These are phyloP conservation scores for Sugiyamaella marilandica DNA, from an alignment of 805 yeast genomes.

Conservation along the genomic window DNA sequence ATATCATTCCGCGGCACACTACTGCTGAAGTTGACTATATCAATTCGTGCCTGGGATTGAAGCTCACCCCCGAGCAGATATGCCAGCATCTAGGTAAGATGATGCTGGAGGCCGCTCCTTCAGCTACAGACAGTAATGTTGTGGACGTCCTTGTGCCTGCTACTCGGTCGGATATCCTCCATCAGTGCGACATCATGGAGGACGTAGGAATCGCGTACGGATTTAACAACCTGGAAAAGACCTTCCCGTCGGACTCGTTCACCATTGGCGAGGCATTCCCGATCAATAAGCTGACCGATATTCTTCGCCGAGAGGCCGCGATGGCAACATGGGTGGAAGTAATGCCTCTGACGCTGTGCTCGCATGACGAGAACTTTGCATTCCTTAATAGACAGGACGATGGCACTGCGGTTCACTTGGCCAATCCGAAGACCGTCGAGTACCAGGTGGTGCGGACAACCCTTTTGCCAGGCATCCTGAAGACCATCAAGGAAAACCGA, in stretches of 20 bases:
- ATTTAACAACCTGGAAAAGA: conserved; percentile 77
- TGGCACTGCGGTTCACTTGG: conserved; percentile 77
- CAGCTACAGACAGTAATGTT: conserved; percentile 43
- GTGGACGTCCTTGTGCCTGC: conserved; percentile 75
- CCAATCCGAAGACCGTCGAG: conserved; percentile 93
- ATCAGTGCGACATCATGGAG: conserved; percentile 97
- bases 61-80: conserved; percentile 64
- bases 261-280: conserved; percentile 83
- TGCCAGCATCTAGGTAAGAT: conserved; percentile 65
- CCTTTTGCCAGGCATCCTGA: conserved; percentile 87
- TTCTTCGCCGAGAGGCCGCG: conserved; percentile 82
- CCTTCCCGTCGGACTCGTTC: conserved; percentile 73
- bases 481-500: conserved; percentile 93
- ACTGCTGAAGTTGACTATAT: conserved; percentile 77
- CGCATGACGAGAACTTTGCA: conserved; percentile 94
- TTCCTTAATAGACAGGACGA: conserved; percentile 74
- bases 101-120: conserved; percentile 65
- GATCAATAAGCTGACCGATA: conserved; percentile 85
- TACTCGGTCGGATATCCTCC: conserved; percentile 93
- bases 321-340: conserved; percentile 97
- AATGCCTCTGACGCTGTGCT: conserved; percentile 89
- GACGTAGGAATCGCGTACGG: conserved; percentile 97
- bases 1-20: conserved; percentile 60
- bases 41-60: conserved; percentile 88
- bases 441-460: conserved; percentile 98